phyloP scores from a whole-genome alignment of 768 basidiomycete genomes.

The Macrolepiota albuminosa region DNA sequence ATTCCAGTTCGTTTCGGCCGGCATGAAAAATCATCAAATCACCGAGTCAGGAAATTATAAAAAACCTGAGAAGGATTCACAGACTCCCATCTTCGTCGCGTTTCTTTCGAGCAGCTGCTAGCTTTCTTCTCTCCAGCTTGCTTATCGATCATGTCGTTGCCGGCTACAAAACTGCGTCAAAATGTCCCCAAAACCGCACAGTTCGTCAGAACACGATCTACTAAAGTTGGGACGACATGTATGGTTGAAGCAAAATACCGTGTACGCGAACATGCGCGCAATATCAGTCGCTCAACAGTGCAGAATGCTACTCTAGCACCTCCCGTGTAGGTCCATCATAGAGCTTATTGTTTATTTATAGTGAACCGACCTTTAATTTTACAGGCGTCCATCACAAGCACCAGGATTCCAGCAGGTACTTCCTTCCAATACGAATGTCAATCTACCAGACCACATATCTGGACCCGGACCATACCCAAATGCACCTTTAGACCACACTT shows the following conservation, averaged over 20 bases:
- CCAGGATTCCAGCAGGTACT: conserved; percentile 45
- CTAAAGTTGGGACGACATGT: conserved; percentile 34
- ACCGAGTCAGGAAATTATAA: conserved; percentile 10
- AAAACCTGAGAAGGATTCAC: conserved; percentile 3
- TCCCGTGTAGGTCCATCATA: conserved; percentile 41
- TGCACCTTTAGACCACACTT: conserved; percentile 68
- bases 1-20: conserved; percentile 7
- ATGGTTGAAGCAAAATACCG: conserved; percentile 79
- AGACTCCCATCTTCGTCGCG: conserved; percentile 7
- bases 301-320: conserved; percentile 59
- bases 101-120: conserved; percentile 1
- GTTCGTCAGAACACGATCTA: conserved; percentile 47
- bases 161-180: conserved; percentile 38
- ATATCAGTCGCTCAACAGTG: conserved; percentile 64
- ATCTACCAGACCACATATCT: conserved; percentile 26
- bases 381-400: conserved; percentile 60
- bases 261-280: conserved; percentile 72
- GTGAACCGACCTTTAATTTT: not conserved
- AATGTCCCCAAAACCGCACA: conserved; percentile 24
- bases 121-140: conserved; percentile 3
- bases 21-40: conserved; percentile 1
- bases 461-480: conserved; percentile 39
- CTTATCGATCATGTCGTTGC: conserved; percentile 34
- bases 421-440: conserved; percentile 25
- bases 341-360: conserved; percentile 7